Evolutionary conservation across 352 stramenopile genomes (phyloP).

Genomic region (Phytophthora brassicae): DNA sequence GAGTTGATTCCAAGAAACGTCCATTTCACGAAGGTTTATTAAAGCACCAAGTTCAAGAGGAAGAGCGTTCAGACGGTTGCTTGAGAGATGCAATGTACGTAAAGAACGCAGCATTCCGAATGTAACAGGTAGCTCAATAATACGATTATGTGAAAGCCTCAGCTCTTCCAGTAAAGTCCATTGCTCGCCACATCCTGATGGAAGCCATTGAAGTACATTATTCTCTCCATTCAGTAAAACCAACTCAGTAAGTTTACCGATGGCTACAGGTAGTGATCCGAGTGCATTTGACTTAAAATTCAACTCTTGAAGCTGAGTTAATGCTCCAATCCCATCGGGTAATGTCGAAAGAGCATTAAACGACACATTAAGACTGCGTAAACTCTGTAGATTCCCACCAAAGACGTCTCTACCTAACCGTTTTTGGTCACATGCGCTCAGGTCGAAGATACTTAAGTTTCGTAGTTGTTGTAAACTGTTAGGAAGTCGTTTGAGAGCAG

Average conservation of each 20-base stretch:
- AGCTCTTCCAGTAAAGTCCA: slow-evolving; percentile 37
- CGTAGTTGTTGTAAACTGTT: slow-evolving; percentile 45
- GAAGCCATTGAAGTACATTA: slow-evolving; percentile 44
- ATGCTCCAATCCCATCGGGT: slow-evolving; percentile 38
- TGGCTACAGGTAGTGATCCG: slow-evolving; percentile 24
- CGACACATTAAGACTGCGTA: slow-evolving; percentile 45
- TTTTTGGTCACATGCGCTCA: slow-evolving; percentile 52
- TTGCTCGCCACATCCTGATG: slow-evolving; percentile 27
- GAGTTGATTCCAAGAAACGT: slow-evolving; percentile 69
- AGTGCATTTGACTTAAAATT: slow-evolving; percentile 46
- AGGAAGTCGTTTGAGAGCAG: slow-evolving; percentile 40
- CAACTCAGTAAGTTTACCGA: slow-evolving; percentile 35
- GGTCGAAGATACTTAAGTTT: slow-evolving; percentile 39
- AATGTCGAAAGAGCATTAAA: slow-evolving; percentile 49
- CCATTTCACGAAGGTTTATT: slow-evolving; percentile 45
- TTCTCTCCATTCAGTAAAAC: slow-evolving; percentile 39
- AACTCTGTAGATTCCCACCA: slow-evolving; percentile 25
- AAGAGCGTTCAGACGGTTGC: slow-evolving; percentile 44
- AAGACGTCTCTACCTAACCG: slow-evolving; percentile 55
- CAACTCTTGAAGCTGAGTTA: slow-evolving; percentile 47
- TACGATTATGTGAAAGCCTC: slow-evolving; percentile 46
- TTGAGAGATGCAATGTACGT: slow-evolving; percentile 35
- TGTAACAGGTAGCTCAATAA: slow-evolving; percentile 41
- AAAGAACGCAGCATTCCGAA: slow-evolving; percentile 45
- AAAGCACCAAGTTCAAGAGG: slow-evolving; percentile 59